Evolutionary conservation across 2,329 filamentous ascomycete genomes (phyloP), one percentile per base, ranked within the genome.

Genomic region (Cyanodermella asteris): DNA sequence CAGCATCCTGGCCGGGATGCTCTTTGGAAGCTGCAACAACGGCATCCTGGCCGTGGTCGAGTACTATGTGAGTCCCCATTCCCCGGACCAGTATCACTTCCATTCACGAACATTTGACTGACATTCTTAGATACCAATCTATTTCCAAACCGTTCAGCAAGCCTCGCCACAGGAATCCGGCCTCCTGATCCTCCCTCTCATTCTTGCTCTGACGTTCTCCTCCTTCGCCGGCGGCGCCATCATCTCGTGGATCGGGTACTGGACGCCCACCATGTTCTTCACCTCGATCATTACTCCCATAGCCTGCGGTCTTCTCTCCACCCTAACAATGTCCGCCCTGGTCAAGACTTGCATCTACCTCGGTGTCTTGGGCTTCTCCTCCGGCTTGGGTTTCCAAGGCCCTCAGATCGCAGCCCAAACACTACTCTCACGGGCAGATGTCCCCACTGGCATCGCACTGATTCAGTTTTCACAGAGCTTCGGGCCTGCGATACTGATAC

Each of bases 1-100:
- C 5, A 62, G 55, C 9, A 53, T 68, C 32, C 38, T 58, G 7
- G 52, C 49, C 5, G 57, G 53, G 1, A 44, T 50, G 1, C 41
- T 49, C 14, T 54, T 50, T 30, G n/a, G n/a, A n/a, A n/a, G n/a
- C n/a, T n/a, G n/a, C n/a, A n/a, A n/a, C n/a, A n/a, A 55, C 55
- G 12, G 11, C n/a, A n/a, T n/a, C n/a, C n/a, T n/a, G n/a, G n/a
- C n/a, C n/a, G n/a, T n/a, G n/a, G n/a, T n/a, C n/a, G n/a, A n/a
- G n/a, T n/a, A n/a, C n/a, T n/a, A n/a, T n/a, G n/a, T n/a, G n/a
- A n/a, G n/a, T n/a, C n/a, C n/a, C n/a, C n/a, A n/a, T n/a, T n/a
- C n/a, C n/a, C n/a, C n/a, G n/a, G n/a, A n/a, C n/a, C n/a, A n/a
- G n/a, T n/a, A n/a, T n/a, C n/a, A n/a, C n/a, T n/a, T n/a, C n/a